Evolutionary conservation across 148 eudicot genomes (phyloP).

Genomic region (Limonium bicolor): DNA sequence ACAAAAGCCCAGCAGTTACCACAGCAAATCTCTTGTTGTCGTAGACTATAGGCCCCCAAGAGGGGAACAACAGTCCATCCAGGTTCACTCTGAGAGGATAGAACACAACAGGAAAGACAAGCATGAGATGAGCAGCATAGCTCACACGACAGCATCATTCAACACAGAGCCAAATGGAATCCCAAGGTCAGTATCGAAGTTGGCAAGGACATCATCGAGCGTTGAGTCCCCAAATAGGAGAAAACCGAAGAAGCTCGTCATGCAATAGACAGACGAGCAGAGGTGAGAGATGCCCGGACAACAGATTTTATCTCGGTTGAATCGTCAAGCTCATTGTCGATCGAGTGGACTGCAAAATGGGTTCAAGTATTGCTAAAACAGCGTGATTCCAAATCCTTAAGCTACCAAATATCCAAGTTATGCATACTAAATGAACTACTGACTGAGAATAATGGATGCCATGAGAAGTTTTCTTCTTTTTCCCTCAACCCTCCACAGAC

Average conservation of each 20-base stretch:
- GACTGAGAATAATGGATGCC: too few relatives aligned
- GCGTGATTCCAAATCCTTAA: neutral
- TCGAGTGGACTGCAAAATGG: slow-evolving; percentile 48
- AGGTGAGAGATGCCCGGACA: slow-evolving; percentile 45
- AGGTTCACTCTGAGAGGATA: slow-evolving; percentile 48
- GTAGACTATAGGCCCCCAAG: slow-evolving; percentile 23
- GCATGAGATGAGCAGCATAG: slow-evolving; percentile 68
- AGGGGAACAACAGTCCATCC: slow-evolving; percentile 48
- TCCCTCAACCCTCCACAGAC: too few relatives aligned
- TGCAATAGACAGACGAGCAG: slow-evolving; percentile 47
- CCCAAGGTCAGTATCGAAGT: slow-evolving; percentile 56
- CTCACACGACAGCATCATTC: slow-evolving; percentile 64
- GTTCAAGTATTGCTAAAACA: too few relatives aligned
- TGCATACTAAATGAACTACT: too few relatives aligned
- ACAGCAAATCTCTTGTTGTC: slow-evolving; percentile 31
- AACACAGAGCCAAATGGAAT: slow-evolving; percentile 42
- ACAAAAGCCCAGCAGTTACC: slow-evolving; percentile 26
- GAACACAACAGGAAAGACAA: slow-evolving; percentile 63
- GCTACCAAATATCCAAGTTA: neutral
- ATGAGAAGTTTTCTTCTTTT: too few relatives aligned
- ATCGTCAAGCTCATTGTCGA: slow-evolving; percentile 63
- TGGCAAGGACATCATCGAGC: slow-evolving; percentile 57
- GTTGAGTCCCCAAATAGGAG: slow-evolving; percentile 60
- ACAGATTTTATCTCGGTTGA: slow-evolving; percentile 30
- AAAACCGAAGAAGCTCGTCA: slow-evolving; percentile 65